These are phyloP conservation scores for Knoxdaviesia proteae DNA, from an alignment of 2,329 filamentous ascomycete genomes.

Conservation along the genomic window DNA sequence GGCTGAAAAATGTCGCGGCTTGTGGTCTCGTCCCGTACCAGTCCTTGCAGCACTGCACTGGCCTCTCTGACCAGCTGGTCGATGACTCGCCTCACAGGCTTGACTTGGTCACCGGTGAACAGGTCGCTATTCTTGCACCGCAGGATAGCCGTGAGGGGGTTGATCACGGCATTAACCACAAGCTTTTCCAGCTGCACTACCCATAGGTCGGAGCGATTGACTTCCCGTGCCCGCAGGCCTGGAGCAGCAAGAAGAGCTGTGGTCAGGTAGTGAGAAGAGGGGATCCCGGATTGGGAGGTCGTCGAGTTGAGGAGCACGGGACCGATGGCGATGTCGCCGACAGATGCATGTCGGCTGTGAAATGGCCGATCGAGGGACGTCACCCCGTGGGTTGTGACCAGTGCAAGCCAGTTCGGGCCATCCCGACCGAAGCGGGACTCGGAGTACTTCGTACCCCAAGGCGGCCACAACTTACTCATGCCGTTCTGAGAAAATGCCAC, in stretches of 20 bases:
- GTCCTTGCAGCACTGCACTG: constrained; percentile 38
- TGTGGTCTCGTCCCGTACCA: background rate
- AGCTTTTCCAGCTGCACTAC: constrained; percentile 67
- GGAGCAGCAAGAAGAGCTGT: constrained; percentile 20
- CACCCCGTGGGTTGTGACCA: constrained; percentile 38
- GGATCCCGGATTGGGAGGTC: constrained; percentile 2
- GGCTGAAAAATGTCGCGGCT: background rate
- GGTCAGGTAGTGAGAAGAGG: constrained; percentile 16
- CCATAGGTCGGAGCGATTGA: constrained; percentile 25
- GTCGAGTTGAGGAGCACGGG: constrained; percentile 16
- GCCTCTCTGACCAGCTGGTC: constrained; percentile 55
- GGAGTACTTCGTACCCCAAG: constrained; percentile 22
- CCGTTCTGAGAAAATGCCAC: constrained; percentile 80
- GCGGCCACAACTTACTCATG: constrained; percentile 47
- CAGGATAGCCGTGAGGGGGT: constrained; percentile 65
- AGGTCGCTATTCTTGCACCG: constrained; percentile 61
- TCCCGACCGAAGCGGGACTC: constrained; percentile 16
- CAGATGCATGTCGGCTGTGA: constrained; percentile 28
- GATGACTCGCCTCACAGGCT: constrained; percentile 35
- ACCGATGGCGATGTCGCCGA: constrained; percentile 25
- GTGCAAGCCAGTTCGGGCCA: constrained; percentile 50
- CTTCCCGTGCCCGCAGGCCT: constrained; percentile 18
- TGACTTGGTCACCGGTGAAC: constrained; percentile 26
- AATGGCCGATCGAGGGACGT: constrained; percentile 25
- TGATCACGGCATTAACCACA: constrained; percentile 59